These are phyloP conservation scores for Irpex sp. DNA, from an alignment of 1,284 basidiomycete genomes.

Conservation along the genomic window DNA sequence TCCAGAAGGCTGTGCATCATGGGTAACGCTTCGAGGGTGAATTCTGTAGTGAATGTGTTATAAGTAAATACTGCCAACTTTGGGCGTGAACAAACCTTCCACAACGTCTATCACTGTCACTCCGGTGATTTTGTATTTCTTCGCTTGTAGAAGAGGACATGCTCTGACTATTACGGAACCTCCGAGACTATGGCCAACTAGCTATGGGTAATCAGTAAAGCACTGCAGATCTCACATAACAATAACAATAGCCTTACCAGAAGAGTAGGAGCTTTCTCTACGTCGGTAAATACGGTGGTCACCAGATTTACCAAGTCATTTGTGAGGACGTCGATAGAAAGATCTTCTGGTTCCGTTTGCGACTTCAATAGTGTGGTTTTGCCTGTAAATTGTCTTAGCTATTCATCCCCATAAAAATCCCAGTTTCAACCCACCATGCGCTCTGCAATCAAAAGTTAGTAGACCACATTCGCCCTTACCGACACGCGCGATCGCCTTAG, in stretches of 20 bases:
- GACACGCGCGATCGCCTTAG: conserved; percentile 63
- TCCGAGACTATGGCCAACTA: conserved; percentile 89
- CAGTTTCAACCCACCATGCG: conserved; percentile 66
- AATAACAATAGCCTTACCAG: conserved; percentile 56
- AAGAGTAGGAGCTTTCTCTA: conserved; percentile 58
- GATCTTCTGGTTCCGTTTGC: conserved; percentile 49
- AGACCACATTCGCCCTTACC: conserved; percentile 78
- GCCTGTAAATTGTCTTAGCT: conserved; percentile 11
- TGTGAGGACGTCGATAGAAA: conserved; percentile 68
- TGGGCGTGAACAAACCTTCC: conserved; percentile 56
- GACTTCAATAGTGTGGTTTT: conserved; percentile 25
- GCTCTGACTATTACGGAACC: conserved; percentile 80
- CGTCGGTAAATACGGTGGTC: conserved; percentile 62
- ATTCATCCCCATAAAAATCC: neutral
- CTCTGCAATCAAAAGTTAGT: conserved; percentile 77
- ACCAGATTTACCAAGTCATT: conserved; percentile 69
- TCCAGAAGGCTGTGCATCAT: conserved; percentile 89
- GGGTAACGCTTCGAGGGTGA: conserved; percentile 88
- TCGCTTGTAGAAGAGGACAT: conserved; percentile 59
- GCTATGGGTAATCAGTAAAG: conserved; percentile 35
- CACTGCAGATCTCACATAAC: neutral
- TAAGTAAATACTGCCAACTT: neutral
- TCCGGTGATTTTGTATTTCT: conserved; percentile 71
- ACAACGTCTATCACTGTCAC: conserved; percentile 93
- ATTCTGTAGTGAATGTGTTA: conserved; percentile 46